Evolutionary conservation across 2,329 filamentous ascomycete species (phyloP), one percentile per base, ranked within the genome.

Genomic region (Zymoseptoria tritici): DNA sequence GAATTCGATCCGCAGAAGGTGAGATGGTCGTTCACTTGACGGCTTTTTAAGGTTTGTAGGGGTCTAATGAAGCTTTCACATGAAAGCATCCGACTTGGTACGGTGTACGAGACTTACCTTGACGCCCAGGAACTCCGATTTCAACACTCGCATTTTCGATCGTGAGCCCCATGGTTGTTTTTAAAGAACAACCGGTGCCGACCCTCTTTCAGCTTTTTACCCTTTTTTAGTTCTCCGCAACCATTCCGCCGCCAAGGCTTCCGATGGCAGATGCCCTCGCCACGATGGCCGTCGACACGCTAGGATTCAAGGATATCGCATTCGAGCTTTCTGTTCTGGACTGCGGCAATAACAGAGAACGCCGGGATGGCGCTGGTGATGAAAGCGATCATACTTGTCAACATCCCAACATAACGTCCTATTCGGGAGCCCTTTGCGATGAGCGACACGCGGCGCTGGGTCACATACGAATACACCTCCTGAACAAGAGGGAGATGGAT

Each of bases 381-480:
- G 36, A 46, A 46, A 7, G 13, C 13, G 13, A 16, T 16, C 36
- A 46, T 16, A 46, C 13, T 16, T 46, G 22, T 53, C 53, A 52
- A n/a, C 53, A 59, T 52, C 36, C 52, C 20, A 50, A 55, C 11
- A 55, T 59, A 53, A 29, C 55, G 46, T 19, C 57, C 9, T 59
- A 26, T 29, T 22, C 49, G 22, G 57, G 22, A n/a, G 21, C 53
- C 29, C 26, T 59, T 20, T 11, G 46, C 4, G 46, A 29, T 20
- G 22, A 22, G 9, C 5, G 11, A 7, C 19, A 26, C 29, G 16
- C 19, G 24, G 19, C 26, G 4, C 42, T 61, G 24, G 59, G 63
- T 50, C 54, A 61, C 49, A 57, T 63, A 53, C 26, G 55, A 20
- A 26, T 63, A 26, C 53, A 60, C 49, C 20, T 52, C 11, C 26